Evolutionary conservation across 108 stramenopile genomes (phyloP), one percentile per base, ranked within the genome.

Genomic region (Fistulifera solaris): DNA sequence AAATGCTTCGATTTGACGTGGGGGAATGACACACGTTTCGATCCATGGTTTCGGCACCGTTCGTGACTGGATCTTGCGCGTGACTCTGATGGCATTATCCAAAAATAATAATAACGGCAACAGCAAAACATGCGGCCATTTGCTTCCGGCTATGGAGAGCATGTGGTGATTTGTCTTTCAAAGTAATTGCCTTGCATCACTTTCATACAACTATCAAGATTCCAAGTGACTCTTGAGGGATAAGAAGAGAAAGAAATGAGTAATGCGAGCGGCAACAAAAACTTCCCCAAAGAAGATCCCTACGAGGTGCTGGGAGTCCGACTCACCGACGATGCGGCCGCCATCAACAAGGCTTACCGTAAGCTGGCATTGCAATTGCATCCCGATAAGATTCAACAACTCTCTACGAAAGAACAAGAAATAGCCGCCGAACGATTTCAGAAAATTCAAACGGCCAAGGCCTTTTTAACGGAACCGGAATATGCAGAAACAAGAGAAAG

Each of bases 311-410:
- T 89, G 21, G 83, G 80, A 24, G 52, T 89, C 15, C 10, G 56
- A 18, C 41, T 58, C 53, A 58, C 45, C 2, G 79, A 79, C 10
- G 58, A 81, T 4, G 77, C 76, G 22, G 50, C 76, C 15, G 83
- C 84, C 19, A 76, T 90, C 39, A 81, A 68, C 62, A 89, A 83
- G 66, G 82, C 84, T 10, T 89, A 75, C 56, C 75, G 80, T n/a
- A 85, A 81, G 52, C 65, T 89, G 12, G 80, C 85, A 31, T 60
- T 98, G 21, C 89, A 94, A 58, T 75, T 83, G 41, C 97, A 98
- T 58, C 97, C 97, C 24, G 97, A 98, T 75, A 96, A 96, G 63
- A 93, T 93, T 55, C 71, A 62, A 12, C 48, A 81, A 2, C 50
- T 60, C 23, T 61, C 61, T 6, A 31, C 40, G 12, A 40, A 52